These are phyloP conservation scores for Euphorbia corollata DNA, from an alignment of 441 rosid species.

Conservation along the genomic window DNA sequence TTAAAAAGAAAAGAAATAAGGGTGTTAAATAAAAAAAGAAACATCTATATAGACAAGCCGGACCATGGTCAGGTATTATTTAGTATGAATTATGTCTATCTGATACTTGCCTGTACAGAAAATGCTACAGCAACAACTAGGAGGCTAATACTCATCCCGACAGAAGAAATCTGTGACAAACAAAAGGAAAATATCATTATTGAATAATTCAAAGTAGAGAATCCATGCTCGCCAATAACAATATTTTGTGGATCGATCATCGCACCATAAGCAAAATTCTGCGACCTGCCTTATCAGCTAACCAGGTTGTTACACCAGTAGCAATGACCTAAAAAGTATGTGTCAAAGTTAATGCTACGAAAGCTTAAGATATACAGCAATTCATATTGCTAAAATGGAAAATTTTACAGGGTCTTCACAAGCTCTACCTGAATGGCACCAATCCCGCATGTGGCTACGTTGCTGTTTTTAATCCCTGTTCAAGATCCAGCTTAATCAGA, in stretches of 20 bases:
- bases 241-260: slow-evolving; percentile 12
- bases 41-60: too few species aligned
- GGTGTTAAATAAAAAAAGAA: slow-evolving; percentile 7
- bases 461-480: slow-evolving; percentile 73
- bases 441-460: slow-evolving; percentile 67
- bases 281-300: slow-evolving; percentile 80
- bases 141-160: slow-evolving; percentile 70
- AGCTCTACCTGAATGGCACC: slow-evolving; percentile 77
- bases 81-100: too few species aligned
- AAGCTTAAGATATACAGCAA: background rate
- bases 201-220: slow-evolving; percentile 12
- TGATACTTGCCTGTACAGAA: slow-evolving; percentile 42
- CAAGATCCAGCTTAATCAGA: slow-evolving; percentile 20
- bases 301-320: slow-evolving; percentile 74
- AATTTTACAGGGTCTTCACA: background rate
- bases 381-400: slow-evolving; percentile 3
- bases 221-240: background rate
- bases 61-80: too few species aligned
- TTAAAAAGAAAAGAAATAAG: background rate
- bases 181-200: background rate
- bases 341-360: background rate
- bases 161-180: slow-evolving; percentile 53
- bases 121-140: slow-evolving; percentile 60
- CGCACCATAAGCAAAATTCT: slow-evolving; percentile 78
- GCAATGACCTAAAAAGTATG: slow-evolving; percentile 54